Evolutionary conservation across 805 yeast species (phyloP).

Genomic region (Sporopachydermia quercuum): DNA sequence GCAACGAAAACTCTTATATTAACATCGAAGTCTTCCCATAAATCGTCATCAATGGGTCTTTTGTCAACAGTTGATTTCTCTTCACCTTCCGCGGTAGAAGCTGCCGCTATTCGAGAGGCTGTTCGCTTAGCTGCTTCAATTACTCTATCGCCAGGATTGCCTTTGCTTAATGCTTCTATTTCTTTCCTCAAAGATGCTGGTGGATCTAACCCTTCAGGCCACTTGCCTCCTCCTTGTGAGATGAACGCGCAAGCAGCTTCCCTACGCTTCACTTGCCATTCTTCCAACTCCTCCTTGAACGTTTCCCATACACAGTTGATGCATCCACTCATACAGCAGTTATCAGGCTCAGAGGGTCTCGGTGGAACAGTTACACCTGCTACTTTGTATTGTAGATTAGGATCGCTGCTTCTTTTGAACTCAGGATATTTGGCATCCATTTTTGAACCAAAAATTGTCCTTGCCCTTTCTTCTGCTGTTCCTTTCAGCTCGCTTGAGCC

Average conservation of each 20-base stretch:
- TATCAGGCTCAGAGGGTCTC: conserved; percentile 82
- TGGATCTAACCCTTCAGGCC: conserved; percentile 30
- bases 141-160: conserved; percentile 21
- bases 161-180: conserved; percentile 19
- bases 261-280: conserved; percentile 53
- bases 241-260: conserved; percentile 35
- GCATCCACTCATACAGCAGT: conserved; percentile 97
- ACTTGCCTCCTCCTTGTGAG: conserved; percentile 23
- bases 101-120: conserved; percentile 8
- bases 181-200: conserved; percentile 20
- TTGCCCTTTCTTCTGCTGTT: conserved; percentile 3
- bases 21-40: conserved; percentile 51
- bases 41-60: conserved; percentile 20
- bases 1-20: conserved; percentile 73
- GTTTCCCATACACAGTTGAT: conserved; percentile 95
- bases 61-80: conserved; percentile 10
- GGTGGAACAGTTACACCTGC: conserved; percentile 70
- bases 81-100: conserved; percentile 3
- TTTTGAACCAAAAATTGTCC: neutral
- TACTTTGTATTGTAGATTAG: conserved; percentile 19
- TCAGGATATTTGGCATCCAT: neutral
- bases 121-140: conserved; percentile 20
- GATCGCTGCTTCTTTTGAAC: neutral
- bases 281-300: conserved; percentile 73
- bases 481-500: conserved; percentile 1